These are phyloP conservation scores for Spizellomyces sp. DNA, from an alignment of 192 early-diverging fungal species.

Conservation along the genomic window DNA sequence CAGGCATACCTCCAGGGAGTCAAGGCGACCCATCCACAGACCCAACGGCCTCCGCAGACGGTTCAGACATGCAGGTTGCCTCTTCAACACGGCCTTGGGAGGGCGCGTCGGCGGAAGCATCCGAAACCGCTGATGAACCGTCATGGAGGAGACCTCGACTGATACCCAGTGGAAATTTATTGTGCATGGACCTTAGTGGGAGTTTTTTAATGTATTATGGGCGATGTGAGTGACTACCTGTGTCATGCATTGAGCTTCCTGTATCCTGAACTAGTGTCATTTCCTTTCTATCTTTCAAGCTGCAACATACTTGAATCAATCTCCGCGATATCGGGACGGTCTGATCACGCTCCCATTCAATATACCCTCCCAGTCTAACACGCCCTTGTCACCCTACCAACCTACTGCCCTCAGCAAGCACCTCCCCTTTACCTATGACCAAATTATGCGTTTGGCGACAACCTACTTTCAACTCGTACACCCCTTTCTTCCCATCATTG, in stretches of 20 bases:
- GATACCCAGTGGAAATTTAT: constrained; percentile 1
- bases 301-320: constrained; percentile 3
- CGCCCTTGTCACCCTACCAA: constrained; percentile 1
- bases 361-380: not conserved
- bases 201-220: constrained; percentile 11
- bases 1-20: not conserved
- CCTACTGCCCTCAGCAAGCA: constrained; percentile 6
- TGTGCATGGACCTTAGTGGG: not conserved
- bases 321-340: constrained; percentile 19
- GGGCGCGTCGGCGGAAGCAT: not conserved
- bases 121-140: not conserved
- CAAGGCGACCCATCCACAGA: not conserved
- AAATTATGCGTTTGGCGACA: constrained; percentile 6
- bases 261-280: no score
- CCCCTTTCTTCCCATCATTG: constrained; percentile 29
- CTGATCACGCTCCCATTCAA: constrained; percentile 22
- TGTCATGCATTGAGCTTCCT: no score
- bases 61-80: not conserved
- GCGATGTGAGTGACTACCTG: no score
- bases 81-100: not conserved
- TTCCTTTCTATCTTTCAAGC: not conserved
- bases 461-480: constrained; percentile 26
- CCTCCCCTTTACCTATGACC: constrained; percentile 24
- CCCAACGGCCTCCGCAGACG: not conserved
- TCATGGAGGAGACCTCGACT: not conserved